phyloP scores from a whole-genome alignment of 108 stramenopile species.

The Halocafeteria seosinensis region DNA sequence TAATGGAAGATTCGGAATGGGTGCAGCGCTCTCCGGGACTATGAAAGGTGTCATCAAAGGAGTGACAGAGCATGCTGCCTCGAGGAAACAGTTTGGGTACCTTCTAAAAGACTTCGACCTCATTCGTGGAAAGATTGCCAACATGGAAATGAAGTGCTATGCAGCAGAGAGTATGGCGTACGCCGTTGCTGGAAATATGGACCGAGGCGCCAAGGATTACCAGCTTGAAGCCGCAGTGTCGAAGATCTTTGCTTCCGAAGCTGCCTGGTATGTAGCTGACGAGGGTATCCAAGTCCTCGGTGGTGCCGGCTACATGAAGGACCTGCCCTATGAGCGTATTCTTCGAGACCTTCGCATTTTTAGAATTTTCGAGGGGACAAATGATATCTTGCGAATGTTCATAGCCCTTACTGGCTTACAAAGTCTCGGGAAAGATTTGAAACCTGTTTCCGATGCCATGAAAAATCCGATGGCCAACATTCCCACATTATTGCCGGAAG shows the following conservation, averaged over 20 bases:
- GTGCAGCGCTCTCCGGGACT: background rate
- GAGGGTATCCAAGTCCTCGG: background rate
- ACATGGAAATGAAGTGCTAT: background rate
- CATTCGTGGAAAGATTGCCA: background rate
- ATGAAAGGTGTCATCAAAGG: background rate
- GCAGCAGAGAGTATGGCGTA: background rate
- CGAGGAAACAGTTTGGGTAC: background rate
- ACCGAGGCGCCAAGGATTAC: background rate
- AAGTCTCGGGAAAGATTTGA: background rate
- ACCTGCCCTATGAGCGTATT: background rate
- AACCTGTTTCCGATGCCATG: background rate
- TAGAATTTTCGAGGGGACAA: slow-evolving; percentile 1
- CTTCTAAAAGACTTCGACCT: background rate
- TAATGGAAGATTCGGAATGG: background rate
- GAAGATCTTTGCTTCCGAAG: slow-evolving; percentile 1
- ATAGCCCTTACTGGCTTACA: background rate
- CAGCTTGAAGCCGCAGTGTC: background rate
- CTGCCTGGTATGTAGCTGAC: background rate
- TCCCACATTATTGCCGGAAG: background rate
- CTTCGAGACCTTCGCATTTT: background rate
- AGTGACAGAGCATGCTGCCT: background rate
- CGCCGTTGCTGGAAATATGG: background rate
- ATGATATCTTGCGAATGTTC: slow-evolving; percentile 1
- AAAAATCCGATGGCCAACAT: slow-evolving; percentile 3
- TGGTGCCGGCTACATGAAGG: background rate